phyloP scores from a whole-genome alignment of 805 yeast species.

The Saccharomycopsis amapae region DNA sequence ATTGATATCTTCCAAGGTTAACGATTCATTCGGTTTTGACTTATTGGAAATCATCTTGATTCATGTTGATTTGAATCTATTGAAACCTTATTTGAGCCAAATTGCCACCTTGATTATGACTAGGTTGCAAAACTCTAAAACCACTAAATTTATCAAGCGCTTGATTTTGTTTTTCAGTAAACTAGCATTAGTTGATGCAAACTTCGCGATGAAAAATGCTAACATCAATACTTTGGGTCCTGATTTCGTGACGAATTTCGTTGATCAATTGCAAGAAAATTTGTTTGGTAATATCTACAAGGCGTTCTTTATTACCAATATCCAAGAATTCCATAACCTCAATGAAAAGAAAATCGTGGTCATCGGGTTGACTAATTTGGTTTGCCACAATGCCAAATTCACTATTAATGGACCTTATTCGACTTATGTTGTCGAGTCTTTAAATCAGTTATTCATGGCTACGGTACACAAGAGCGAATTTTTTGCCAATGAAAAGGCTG shows the following conservation, averaged over 20 bases:
- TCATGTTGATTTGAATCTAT: constrained; percentile 41
- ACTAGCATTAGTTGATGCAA: constrained; percentile 34
- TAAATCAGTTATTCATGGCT: constrained; percentile 37
- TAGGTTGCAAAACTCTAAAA: constrained; percentile 71
- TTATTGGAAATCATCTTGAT: constrained; percentile 63
- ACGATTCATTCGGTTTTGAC: constrained; percentile 82
- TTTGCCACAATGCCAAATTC: constrained; percentile 26
- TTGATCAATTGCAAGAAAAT: constrained; percentile 67
- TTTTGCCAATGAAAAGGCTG: not conserved
- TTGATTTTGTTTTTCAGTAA: constrained; percentile 58
- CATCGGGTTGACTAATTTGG: constrained; percentile 42
- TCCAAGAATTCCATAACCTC: constrained; percentile 37
- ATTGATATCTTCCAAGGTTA: constrained; percentile 73
- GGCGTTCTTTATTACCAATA: constrained; percentile 45
- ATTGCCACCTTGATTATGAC: constrained; percentile 71
- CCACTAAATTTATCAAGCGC: constrained; percentile 51
- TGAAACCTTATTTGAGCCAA: constrained; percentile 56
- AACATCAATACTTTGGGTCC: constrained; percentile 33
- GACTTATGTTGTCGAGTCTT: constrained; percentile 34
- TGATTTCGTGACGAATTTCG: constrained; percentile 51
- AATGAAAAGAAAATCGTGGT: constrained; percentile 47
- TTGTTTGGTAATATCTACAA: constrained; percentile 44
- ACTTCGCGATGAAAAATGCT: constrained; percentile 18
- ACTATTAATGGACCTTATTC: constrained; percentile 36
- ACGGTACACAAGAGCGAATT: constrained; percentile 28